A percentile compares a stretch with the other conserved stretches of the same genome.
Conservation (phyloP, 2,329 filamentous ascomycete genomes). For the Exophiala spinifera region DNA sequence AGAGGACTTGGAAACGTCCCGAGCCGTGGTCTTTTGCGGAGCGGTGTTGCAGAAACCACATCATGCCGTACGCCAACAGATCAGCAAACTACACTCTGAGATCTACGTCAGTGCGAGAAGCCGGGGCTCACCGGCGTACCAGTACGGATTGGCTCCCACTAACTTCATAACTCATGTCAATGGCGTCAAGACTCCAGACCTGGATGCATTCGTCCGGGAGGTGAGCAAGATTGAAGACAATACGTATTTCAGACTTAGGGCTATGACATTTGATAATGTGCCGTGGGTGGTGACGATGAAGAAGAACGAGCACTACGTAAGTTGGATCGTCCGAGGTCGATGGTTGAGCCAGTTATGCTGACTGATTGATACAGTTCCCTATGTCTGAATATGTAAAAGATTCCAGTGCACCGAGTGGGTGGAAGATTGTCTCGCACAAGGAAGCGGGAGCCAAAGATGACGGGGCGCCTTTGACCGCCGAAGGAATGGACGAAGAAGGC, state of each 20-base stretch:
- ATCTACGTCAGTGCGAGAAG: slow-evolving; percentile 90
- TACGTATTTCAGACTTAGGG: slow-evolving; percentile 93
- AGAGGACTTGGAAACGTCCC: slow-evolving; percentile 86
- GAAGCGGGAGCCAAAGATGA: slow-evolving; percentile 37
- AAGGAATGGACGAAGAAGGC: slow-evolving; percentile 45
- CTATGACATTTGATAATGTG: slow-evolving; percentile 98
- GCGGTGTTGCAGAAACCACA: slow-evolving; percentile 90
- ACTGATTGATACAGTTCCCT: slow-evolving; percentile 49
- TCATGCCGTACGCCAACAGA: slow-evolving; percentile 94
- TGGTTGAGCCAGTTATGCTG: slow-evolving; percentile 6
- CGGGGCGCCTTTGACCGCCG: slow-evolving; percentile 43
- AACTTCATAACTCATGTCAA: slow-evolving; percentile 99
- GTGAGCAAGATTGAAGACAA: slow-evolving; percentile 91
- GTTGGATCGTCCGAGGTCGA: slow-evolving; percentile 23
- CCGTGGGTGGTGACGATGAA: slow-evolving; percentile 99
- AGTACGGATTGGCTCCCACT: slow-evolving; percentile 88
- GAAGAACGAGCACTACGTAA: slow-evolving; percentile 93
- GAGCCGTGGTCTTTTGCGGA: slow-evolving; percentile 90
- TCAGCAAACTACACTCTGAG: slow-evolving; percentile 91
- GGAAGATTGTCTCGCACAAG: slow-evolving; percentile 55
- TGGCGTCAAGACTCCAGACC: slow-evolving; percentile 75
- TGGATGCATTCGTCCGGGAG: slow-evolving; percentile 74
- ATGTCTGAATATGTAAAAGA: slow-evolving; percentile 65
- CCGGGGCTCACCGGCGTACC: slow-evolving; percentile 77
- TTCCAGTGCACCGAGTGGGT: slow-evolving; percentile 49